Evolutionary conservation across 75 land plant species (phyloP).

Genomic region (Cunninghamia lanceolata): DNA sequence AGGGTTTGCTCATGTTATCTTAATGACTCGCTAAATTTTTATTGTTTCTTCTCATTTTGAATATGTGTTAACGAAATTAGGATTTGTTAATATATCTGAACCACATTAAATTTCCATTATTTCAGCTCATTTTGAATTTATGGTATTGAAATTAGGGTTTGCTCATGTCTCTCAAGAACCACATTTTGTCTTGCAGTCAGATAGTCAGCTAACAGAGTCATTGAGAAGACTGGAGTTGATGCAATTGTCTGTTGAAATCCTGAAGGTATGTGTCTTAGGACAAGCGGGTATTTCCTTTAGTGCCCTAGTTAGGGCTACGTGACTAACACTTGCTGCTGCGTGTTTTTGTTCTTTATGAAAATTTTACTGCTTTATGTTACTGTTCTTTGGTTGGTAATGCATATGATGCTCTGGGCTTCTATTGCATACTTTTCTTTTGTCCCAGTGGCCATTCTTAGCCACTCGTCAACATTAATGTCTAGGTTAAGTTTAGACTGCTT

Average conservation of each 20-base stretch:
- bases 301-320: neutral
- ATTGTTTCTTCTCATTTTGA: neutral
- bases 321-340: neutral
- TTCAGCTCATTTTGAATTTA: neutral
- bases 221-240: slow-evolving; percentile 59
- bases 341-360: neutral
- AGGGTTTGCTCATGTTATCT: neutral
- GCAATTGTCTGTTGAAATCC: slow-evolving; percentile 49
- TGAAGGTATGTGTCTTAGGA: slow-evolving; percentile 32
- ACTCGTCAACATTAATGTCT: neutral
- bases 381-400: neutral
- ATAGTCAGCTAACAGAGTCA: slow-evolving; percentile 39
- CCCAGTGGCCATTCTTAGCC: neutral
- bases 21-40: too few species aligned
- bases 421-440: neutral
- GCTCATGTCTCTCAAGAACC: neutral
- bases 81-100: neutral
- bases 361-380: neutral
- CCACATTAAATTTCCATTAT: neutral
- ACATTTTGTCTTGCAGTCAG: slow-evolving; percentile 34
- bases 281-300: too few species aligned
- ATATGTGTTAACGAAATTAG: neutral
- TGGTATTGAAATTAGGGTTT: slow-evolving; percentile 3
- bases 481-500: neutral
- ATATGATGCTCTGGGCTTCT: neutral